Percentiles rank a stretch among this genome's conserved stretches.
phyloP scores from a whole-genome alignment of 306 rosid genomes.

The Echinosophora koreensis region DNA sequence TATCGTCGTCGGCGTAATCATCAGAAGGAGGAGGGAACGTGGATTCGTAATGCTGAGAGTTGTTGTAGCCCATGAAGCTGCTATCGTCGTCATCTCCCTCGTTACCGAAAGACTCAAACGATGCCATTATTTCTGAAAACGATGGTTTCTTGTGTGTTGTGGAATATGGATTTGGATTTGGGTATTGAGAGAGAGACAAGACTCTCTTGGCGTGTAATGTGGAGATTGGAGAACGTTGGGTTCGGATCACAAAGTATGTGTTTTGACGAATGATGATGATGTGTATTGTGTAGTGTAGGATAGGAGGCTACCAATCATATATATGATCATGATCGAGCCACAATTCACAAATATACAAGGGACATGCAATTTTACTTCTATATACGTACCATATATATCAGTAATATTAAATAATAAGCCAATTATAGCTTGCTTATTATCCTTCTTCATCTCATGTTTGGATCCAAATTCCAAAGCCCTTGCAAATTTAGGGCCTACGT shows the following conservation, averaged over 20 bases:
- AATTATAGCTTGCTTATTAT: no score
- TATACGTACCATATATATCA: no score
- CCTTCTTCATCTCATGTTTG: no score
- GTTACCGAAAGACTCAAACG: slow-evolving; percentile 65
- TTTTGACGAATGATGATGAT: background rate
- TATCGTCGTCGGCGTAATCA: slow-evolving; percentile 28
- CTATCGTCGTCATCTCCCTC: slow-evolving; percentile 55
- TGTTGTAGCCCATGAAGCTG: slow-evolving; percentile 49
- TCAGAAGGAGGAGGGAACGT: slow-evolving; percentile 31
- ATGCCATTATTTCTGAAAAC: slow-evolving; percentile 53
- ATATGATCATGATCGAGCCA: no score
- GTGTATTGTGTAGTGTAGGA: no score
- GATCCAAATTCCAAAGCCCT: no score
- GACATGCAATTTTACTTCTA: no score
- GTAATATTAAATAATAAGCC: no score
- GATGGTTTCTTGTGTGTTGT: background rate
- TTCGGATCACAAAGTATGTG: slow-evolving; percentile 47
- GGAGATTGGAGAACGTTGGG: slow-evolving; percentile 30
- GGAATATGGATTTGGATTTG: background rate
- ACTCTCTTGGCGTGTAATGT: background rate
- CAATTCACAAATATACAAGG: no score
- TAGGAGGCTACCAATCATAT: no score
- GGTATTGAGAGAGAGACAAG: background rate
- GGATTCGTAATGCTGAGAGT: slow-evolving; percentile 53
- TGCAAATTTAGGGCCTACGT: no score